Conservation (phyloP, 108 stramenopile genomes). For the Nitzschia sp. region DNA sequence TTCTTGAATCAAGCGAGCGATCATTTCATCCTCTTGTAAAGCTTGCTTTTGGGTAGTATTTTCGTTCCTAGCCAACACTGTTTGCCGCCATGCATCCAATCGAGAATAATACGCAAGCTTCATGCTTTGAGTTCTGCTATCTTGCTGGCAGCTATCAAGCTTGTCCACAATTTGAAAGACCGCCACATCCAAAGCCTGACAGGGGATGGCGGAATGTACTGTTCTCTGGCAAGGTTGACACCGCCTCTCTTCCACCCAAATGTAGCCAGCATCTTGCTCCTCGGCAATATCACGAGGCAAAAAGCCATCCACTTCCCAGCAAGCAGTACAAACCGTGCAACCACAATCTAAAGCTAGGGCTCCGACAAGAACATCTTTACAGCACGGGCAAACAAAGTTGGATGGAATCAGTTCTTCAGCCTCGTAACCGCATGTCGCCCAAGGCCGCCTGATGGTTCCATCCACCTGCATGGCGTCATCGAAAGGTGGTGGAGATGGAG, state of each 20-base stretch:
- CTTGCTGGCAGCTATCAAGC: background rate
- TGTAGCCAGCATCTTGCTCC: conserved; percentile 12
- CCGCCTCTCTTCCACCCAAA: conserved; percentile 11
- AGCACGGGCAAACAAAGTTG: conserved; percentile 30
- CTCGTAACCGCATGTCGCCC: conserved; percentile 7
- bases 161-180: conserved; percentile 29
- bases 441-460: too few species aligned
- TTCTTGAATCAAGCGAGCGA: conserved; percentile 39
- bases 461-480: background rate
- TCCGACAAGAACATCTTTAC: conserved; percentile 42
- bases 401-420: conserved; percentile 25
- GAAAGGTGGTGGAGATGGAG: conserved; percentile 18
- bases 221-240: conserved; percentile 26
- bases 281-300: background rate
- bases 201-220: conserved; percentile 8
- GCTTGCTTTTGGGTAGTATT: background rate
- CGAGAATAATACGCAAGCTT: conserved; percentile 35
- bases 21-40: conserved; percentile 19
- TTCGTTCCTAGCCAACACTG: conserved; percentile 18
- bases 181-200: conserved; percentile 43
- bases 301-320: conserved; percentile 27
- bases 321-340: conserved; percentile 35
- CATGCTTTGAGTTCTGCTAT: background rate
- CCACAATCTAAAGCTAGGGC: conserved; percentile 34
- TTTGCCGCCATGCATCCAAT: conserved; percentile 27